Evolutionary conservation across 441 rosid species (phyloP).

Genomic region (Flueggea neowawraea): DNA sequence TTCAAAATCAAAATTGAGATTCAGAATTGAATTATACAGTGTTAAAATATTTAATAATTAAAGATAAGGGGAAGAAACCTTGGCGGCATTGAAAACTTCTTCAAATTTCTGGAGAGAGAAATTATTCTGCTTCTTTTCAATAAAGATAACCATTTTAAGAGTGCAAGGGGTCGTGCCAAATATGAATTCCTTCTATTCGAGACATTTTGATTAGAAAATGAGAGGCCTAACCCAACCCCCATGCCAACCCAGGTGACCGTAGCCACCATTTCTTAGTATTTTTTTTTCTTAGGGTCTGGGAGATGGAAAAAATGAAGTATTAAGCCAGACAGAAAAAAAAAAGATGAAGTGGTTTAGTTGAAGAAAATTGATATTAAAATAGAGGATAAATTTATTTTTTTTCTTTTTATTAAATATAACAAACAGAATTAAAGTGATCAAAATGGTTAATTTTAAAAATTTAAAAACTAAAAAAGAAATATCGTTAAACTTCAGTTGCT

Average conservation of each 20-base stretch:
- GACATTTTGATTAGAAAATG: slow-evolving; percentile 39
- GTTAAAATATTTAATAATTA: not conserved
- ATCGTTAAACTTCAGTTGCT: too few species aligned
- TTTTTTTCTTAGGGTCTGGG: not conserved
- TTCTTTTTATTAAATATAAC: too few species aligned
- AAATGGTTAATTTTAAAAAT: too few species aligned
- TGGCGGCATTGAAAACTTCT: slow-evolving; percentile 80
- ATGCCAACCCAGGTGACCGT: slow-evolving; percentile 50
- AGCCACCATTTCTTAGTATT: slow-evolving; percentile 57
- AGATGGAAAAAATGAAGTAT: too few species aligned
- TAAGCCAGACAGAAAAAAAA: too few species aligned
- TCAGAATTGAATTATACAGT: too few species aligned
- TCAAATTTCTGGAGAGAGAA: slow-evolving; percentile 78
- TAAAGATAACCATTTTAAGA: slow-evolving; percentile 71
- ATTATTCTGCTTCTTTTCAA: slow-evolving; percentile 65
- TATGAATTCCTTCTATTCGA: slow-evolving; percentile 21
- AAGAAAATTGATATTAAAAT: too few species aligned
- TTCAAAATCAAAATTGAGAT: too few species aligned
- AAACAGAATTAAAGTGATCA: too few species aligned
- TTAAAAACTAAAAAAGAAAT: too few species aligned
- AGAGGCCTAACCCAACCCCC: slow-evolving; percentile 46
- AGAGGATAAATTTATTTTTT: too few species aligned
- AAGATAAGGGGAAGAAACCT: slow-evolving; percentile 33
- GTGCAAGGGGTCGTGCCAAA: slow-evolving; percentile 16
- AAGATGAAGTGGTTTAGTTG: too few species aligned